Percentiles rank a stretch among this genome's conserved stretches.
These are phyloP conservation scores for Suillus clintonianus DNA, from an alignment of 768 basidiomycete species.

Conservation along the genomic window DNA sequence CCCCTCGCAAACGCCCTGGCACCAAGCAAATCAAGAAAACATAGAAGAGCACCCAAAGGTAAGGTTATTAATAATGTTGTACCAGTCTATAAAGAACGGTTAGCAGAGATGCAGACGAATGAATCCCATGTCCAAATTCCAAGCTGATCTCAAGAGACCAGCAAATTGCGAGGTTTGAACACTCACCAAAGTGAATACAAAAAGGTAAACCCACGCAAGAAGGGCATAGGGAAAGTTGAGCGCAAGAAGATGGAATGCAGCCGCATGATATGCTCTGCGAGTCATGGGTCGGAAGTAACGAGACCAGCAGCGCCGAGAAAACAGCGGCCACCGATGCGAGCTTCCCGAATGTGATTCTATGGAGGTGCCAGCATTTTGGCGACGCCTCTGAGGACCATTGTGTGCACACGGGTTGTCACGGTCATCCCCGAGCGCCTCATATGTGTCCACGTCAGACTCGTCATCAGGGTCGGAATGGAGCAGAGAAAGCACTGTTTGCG, in stretches of 20 bases:
- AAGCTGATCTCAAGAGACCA: conserved; percentile 2
- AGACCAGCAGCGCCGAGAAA: conserved; percentile 42
- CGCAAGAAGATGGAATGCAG: conserved; percentile 68
- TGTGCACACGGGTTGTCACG: conserved; percentile 24
- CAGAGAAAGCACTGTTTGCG: conserved; percentile 70
- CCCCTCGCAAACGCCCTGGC: conserved; percentile 70
- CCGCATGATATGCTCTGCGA: conserved; percentile 57
- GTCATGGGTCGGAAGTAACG: conserved; percentile 67
- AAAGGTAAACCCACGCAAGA: conserved; percentile 76
- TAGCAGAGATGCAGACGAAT: conserved; percentile 11
- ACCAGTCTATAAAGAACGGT: conserved; percentile 52
- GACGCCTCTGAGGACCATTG: conserved; percentile 1
- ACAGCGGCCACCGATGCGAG: conserved; percentile 8
- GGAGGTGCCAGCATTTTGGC: conserved; percentile 5
- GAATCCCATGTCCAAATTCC: conserved; percentile 5
- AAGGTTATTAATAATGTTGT: conserved; percentile 80
- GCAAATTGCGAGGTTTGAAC: background rate
- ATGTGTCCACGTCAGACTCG: conserved; percentile 40
- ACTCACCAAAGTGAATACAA: conserved; percentile 77
- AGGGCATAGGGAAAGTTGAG: conserved; percentile 82
- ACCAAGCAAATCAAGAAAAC: conserved; percentile 76
- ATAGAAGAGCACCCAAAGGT: conserved; percentile 74
- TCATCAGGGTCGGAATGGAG: conserved; percentile 54
- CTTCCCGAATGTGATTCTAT: conserved; percentile 1
- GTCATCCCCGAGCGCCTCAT: conserved; percentile 20